Evolutionary conservation across 768 basidiomycete species (phyloP), one percentile per base, ranked within the genome.

Genomic region (Hygrophorus pudorinus): DNA sequence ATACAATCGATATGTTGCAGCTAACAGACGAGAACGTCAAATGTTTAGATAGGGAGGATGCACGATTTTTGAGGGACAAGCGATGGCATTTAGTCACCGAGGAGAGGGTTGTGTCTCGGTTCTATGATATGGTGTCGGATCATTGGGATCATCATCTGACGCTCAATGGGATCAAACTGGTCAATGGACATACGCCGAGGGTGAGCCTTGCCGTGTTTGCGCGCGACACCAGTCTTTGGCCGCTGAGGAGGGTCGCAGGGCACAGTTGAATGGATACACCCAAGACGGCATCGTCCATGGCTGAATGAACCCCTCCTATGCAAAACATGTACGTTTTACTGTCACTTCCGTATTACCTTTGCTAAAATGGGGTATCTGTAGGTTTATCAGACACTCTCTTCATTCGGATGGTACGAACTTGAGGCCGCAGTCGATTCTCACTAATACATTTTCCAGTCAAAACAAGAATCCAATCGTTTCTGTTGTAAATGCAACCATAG

Each of bases 1-100:
- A 72, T 47, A 37, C 49, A 0, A 68, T 81, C 40, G 65, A 81
- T 56, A 50, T 82, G 10, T 58, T 73, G 28, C 46, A 66, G 27
- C 59, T 70, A 28, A 59, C 58, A 4, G 56, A 60, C 11, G 63
- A 67, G 18, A 56, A 70, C 38, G 48, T 51, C 2, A 43, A 48
- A 43, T 43, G 46, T 0, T 45, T 72, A 4, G 44, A 58, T 2
- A 36, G 38, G 24, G 49, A 56, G 1, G 36, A 53, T 4, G 45
- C 54, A 4, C 38, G 34, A 6, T 48, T 57, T 38, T 49, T 75
- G 24, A 44, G 45, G 31, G 48, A 50, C n/a, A 65, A 54, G 44
- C 40, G 51, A 17, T 75, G 69, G 69, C 41, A 33, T n/a, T 64
- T 53, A n/a, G 49, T 65, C 3, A 53, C 51, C 14, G 65, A 72